Conservation (phyloP, 2,329 filamentous ascomycete genomes). For the Aspergillus ustus region DNA sequence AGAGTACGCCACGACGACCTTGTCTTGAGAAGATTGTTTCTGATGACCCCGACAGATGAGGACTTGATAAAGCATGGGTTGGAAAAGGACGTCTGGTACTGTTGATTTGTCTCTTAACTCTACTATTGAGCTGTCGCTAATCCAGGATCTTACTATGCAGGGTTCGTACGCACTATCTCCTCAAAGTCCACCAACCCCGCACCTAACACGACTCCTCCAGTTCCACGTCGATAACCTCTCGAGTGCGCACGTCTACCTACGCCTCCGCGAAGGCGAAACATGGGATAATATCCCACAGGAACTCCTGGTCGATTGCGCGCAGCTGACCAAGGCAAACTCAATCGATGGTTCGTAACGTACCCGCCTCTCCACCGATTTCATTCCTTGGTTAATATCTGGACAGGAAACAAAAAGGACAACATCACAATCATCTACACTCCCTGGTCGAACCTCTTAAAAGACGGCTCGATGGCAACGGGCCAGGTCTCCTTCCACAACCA, state of each 20-base stretch:
- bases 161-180: constrained; percentile 32
- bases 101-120: constrained; percentile 10
- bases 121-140: constrained; percentile 8
- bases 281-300: constrained; percentile 82
- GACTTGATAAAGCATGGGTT: constrained; percentile 92
- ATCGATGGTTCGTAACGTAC: constrained; percentile 73
- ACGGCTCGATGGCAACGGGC: constrained; percentile 91
- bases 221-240: constrained; percentile 98
- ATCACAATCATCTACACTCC: constrained; percentile 96
- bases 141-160: constrained; percentile 22
- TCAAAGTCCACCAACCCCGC: not conserved
- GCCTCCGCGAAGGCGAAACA: constrained; percentile 74
- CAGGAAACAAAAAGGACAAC: constrained; percentile 98
- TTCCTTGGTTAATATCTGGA: constrained; percentile 19
- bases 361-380: not conserved
- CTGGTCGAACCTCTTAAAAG: constrained; percentile 95
- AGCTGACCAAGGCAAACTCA: constrained; percentile 97
- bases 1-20: constrained; percentile 67
- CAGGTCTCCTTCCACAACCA: constrained; percentile 94
- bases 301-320: constrained; percentile 85
- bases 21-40: constrained; percentile 18
- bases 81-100: constrained; percentile 91
- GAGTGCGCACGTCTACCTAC: constrained; percentile 93
- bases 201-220: constrained; percentile 48
- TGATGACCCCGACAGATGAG: constrained; percentile 69